Evolutionary conservation across 2,329 filamentous ascomycete species (phyloP), one percentile per base, ranked within the genome.

Genomic region (Arthrinium phaeospermum): DNA sequence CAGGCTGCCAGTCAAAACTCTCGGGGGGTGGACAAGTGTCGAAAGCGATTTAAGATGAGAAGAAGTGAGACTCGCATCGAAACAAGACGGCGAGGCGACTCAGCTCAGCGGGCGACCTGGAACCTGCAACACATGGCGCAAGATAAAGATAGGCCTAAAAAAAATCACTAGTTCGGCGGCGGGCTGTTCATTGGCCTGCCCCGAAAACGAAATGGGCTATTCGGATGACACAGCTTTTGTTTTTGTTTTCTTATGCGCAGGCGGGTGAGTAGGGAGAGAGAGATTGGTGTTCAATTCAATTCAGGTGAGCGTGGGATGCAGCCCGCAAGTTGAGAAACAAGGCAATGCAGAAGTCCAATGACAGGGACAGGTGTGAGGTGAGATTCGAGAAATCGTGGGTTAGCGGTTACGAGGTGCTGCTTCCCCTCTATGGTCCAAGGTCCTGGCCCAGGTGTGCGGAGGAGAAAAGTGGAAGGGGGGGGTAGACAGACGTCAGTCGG

Each of bases 101-200:
- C 46, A 46, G 67, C 24, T 49, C 67, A 49, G 46, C 67, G 37
- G 46, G 67, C 67, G 67, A 46, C 46, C 41, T 13, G 37, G 24
- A 49, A 68, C 41, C 34, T 37, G 67, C 67, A 47, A 68, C 67
- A 46, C 67, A 68, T 68, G 67, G 46, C 46, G 44, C 67, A 68
- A 68, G 46, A 68, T 68, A 68, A 49, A 68, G 24, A 49, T 68
- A 68, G 67, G 24, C 41, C 30, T 49, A 12, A 46, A 49, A 47
- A 47, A 46, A 47, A 46, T 47, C 44, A 30, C 67, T 46, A 68
- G 44, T 30, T 30, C 30, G 46, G 41, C 30, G 30, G 41, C 67
- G 44, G 30, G 44, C 46, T 68, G 44, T 30, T 49, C 44, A 46
- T 68, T 64, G 57, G 34, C 57, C 57, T 22, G n/a, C 8, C 34